Conservation (phyloP, 2,329 filamentous ascomycete species). For the Penicillium fuscoglaucum region DNA sequence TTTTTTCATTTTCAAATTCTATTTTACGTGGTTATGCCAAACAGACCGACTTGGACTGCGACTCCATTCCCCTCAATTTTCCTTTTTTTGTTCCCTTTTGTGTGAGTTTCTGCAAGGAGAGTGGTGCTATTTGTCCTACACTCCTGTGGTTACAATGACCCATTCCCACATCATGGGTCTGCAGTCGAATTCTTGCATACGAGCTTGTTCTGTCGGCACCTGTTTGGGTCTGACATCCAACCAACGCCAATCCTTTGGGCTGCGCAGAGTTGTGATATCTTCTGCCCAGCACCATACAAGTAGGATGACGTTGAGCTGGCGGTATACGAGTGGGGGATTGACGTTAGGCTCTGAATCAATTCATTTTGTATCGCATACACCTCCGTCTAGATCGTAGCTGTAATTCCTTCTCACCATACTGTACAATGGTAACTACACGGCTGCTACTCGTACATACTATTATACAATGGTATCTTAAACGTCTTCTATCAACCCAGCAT, state of each 20-base stretch:
- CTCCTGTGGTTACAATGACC: slow-evolving; percentile 25
- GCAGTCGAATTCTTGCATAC: slow-evolving; percentile 15
- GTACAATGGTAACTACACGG: neutral
- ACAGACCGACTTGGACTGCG: slow-evolving; percentile 42
- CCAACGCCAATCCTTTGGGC: slow-evolving; percentile 1
- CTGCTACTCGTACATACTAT: neutral
- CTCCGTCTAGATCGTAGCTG: slow-evolving; percentile 2
- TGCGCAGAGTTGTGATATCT: slow-evolving; percentile 32
- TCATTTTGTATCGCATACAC: slow-evolving; percentile 17
- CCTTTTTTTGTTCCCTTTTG: slow-evolving; percentile 36
- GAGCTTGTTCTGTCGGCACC: slow-evolving; percentile 13
- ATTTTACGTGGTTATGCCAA: slow-evolving; percentile 44
- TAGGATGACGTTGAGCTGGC: slow-evolving; percentile 12
- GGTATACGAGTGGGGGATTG: slow-evolving; percentile 19
- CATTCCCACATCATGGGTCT: slow-evolving; percentile 16
- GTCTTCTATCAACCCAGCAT: neutral
- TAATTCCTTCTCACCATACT: neutral
- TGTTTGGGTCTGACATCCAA: slow-evolving; percentile 12
- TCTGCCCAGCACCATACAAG: slow-evolving; percentile 11
- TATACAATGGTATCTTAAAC: slow-evolving; percentile 17
- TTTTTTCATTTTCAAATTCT: slow-evolving; percentile 3
- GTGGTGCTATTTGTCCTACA: slow-evolving; percentile 13
- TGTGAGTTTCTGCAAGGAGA: slow-evolving; percentile 42
- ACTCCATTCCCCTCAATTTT: slow-evolving; percentile 21
- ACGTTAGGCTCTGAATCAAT: slow-evolving; percentile 20